Evolutionary conservation across 1,284 basidiomycete genomes (phyloP).

Genomic region (Trichosporon sp.): DNA sequence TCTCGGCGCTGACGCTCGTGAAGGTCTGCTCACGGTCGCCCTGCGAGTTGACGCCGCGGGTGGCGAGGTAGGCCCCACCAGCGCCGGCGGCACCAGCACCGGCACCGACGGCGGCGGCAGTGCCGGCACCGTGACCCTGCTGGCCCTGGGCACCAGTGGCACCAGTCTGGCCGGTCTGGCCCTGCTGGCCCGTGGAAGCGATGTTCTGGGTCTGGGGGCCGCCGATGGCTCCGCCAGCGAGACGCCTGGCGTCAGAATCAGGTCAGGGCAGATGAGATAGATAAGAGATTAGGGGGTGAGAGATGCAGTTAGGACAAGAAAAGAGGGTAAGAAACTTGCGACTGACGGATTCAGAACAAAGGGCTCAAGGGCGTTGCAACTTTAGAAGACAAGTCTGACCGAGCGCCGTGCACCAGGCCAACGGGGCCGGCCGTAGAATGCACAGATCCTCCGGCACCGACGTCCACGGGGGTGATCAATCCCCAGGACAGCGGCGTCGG

Average conservation of each 20-base stretch:
- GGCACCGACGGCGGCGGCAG: slow-evolving; percentile 16
- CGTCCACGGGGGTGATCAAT: slow-evolving; percentile 14
- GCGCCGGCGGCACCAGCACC: slow-evolving; percentile 9
- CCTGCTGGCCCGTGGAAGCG: background rate
- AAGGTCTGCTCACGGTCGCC: slow-evolving; percentile 15
- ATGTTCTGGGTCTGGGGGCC: slow-evolving; percentile 6
- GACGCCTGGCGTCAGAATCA: slow-evolving; percentile 17
- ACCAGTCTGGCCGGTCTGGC: background rate
- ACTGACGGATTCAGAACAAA: slow-evolving; percentile 15
- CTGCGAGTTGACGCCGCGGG: slow-evolving; percentile 4
- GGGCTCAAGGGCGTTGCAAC: slow-evolving; percentile 18
- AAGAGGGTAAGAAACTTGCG: background rate
- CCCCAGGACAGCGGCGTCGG: background rate
- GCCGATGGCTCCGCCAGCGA: slow-evolving; percentile 18
- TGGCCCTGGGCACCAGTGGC: background rate
- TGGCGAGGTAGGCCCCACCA: slow-evolving; percentile 7
- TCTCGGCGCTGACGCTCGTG: slow-evolving; percentile 3
- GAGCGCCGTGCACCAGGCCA: background rate
- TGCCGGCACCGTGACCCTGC: background rate
- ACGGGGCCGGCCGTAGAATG: background rate
- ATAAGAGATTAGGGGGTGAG: slow-evolving; percentile 1
- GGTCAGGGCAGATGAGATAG: background rate
- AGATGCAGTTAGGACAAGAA: slow-evolving; percentile 10
- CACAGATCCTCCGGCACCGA: background rate
- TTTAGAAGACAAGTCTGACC: background rate